Percentiles rank a stretch among this genome's conserved stretches.
phyloP scores from a whole-genome alignment of 352 stramenopile species.

The Globisporangium sylvaticum region DNA sequence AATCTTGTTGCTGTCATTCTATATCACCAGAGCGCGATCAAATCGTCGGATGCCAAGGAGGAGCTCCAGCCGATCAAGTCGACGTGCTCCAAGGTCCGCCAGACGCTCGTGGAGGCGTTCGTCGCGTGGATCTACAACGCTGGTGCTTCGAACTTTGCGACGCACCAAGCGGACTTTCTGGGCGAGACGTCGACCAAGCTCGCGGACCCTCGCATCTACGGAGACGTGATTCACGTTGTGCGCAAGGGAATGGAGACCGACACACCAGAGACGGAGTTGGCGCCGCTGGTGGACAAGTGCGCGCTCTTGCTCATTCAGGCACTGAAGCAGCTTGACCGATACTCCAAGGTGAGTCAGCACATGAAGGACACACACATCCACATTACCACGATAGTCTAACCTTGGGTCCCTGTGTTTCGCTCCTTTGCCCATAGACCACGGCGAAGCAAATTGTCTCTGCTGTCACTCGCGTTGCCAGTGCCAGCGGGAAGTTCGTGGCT shows the following conservation, averaged over 20 bases:
- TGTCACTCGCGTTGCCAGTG: slow-evolving; percentile 43
- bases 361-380: no score
- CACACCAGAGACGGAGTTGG: slow-evolving; percentile 23
- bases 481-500: slow-evolving; percentile 34
- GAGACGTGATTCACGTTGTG: slow-evolving; percentile 48
- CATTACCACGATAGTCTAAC: no score
- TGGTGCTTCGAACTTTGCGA: slow-evolving; percentile 25
- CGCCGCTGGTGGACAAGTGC: slow-evolving; percentile 21
- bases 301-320: slow-evolving; percentile 39
- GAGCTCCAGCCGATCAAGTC: slow-evolving; percentile 44
- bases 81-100: slow-evolving; percentile 50
- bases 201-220: slow-evolving; percentile 66
- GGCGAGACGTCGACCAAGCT: slow-evolving; percentile 58
- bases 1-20: background rate
- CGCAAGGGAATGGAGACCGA: slow-evolving; percentile 7
- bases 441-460: slow-evolving; percentile 50
- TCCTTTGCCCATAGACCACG: slow-evolving; percentile 19
- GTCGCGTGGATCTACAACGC: slow-evolving; percentile 64
- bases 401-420: background rate
- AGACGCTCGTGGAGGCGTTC: slow-evolving; percentile 60
- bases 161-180: slow-evolving; percentile 40
- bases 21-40: slow-evolving; percentile 19
- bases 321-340: slow-evolving; percentile 57
- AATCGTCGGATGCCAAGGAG: slow-evolving; percentile 27
- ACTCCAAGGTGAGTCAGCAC: slow-evolving; percentile 55